Base-by-base conservation (phyloP, 2,329 filamentous ascomycete genomes). In the Beauveria bassiana region DNA sequence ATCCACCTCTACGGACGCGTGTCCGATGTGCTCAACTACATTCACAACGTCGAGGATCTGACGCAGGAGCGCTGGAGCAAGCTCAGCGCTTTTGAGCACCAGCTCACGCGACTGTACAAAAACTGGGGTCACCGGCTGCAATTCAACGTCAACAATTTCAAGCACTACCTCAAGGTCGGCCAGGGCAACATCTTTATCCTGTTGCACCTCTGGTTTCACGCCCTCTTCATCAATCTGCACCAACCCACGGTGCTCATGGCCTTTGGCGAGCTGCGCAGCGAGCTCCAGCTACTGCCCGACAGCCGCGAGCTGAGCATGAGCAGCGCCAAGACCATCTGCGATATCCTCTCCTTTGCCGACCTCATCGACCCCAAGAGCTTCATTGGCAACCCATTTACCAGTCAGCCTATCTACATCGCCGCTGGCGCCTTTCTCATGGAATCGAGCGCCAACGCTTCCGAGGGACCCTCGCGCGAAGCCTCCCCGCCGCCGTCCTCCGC, bases 331-430 rank as follows among this genome's bases (percentile, higher is more conserved):
- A 96, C 91, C 0, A 95, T 96, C 63, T 91, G 90, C 40, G 91
- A 96, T 68, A 96, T 96, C 18, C 75, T 96, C 9, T 88, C 89
- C 1, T 96, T 96, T 72, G 90, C 91, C 0, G 90, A 96, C 69
- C 77, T 96, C 10, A 90, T 95, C 57, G 90, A 96, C 71, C 86
- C 89, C 0, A 92, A 90, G 71, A 93, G 91, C 67, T 91, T 93
- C 61, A 87, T 93, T 40, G 90, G 91, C 1, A 96, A 95, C 63
- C 91, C 91, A 0, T 96, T 96, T 66, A 95, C 90, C 0, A 91
- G 89, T 53, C 91, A 96, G 72, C 91, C 91, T 0, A 96, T 96
- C 69, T 96, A 96, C 68, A 93, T 96, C 63, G 91, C 91, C 1
- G 91, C 91, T 1, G 96, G 91, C 69, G 91, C 91, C 0, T 96